A percentile compares a stretch with the other conserved stretches of the same genome.
Conservation (phyloP, 345 rosid species). For the Mangifera indica region DNA sequence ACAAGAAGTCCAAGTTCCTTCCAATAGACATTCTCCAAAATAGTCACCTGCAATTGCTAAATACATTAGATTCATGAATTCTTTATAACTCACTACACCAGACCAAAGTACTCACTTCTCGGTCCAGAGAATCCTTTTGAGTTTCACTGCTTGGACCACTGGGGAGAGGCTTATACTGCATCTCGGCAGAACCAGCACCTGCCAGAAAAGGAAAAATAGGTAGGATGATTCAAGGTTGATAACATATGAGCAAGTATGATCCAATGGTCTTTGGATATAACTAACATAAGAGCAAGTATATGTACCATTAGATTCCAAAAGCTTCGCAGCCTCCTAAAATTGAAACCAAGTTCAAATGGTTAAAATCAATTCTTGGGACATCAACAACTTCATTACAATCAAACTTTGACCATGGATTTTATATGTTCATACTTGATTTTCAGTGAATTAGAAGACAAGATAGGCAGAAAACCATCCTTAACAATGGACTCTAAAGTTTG, state of each 20-base stretch:
- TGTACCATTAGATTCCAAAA: slow-evolving; percentile 32
- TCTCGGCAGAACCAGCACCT: slow-evolving; percentile 27
- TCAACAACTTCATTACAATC: neutral
- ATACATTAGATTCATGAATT: slow-evolving; percentile 7
- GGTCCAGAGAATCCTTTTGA: slow-evolving; percentile 11
- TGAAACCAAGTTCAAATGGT: neutral
- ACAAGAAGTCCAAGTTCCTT: slow-evolving; percentile 46
- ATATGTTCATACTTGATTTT: neutral
- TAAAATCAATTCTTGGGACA: neutral
- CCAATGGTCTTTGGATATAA: neutral
- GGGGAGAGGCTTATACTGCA: slow-evolving; percentile 34
- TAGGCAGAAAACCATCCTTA: neutral
- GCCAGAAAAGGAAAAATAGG: slow-evolving; percentile 8
- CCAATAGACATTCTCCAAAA: slow-evolving; percentile 44
- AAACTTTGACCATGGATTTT: neutral
- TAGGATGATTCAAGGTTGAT: neutral
- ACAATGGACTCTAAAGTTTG: neutral
- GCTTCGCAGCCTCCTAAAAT: slow-evolving; percentile 38
- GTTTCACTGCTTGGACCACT: slow-evolving; percentile 23
- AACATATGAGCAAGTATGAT: neutral
- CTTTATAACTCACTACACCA: slow-evolving; percentile 5
- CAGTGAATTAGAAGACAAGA: neutral
- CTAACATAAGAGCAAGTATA: neutral
- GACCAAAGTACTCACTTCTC: slow-evolving; percentile 23
- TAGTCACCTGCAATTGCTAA: slow-evolving; percentile 29